Conservation (phyloP, 1,284 basidiomycete species). For the Cryptococcus sp. region DNA sequence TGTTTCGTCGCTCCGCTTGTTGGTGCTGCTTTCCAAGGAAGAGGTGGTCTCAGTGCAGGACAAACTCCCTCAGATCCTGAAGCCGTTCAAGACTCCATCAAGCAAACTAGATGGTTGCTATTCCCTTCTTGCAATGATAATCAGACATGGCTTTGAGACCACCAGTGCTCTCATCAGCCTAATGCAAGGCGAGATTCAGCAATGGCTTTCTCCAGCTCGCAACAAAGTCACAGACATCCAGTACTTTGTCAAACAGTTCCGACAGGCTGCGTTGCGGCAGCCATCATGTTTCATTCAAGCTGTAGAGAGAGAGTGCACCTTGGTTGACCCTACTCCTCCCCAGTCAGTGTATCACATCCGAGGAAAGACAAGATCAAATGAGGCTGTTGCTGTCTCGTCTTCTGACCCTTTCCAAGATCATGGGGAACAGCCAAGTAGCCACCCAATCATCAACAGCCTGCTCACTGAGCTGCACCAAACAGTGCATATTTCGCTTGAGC, state of each 20-base stretch:
- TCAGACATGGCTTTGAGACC: slow-evolving; percentile 89
- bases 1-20: slow-evolving; percentile 70
- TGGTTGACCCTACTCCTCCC: slow-evolving; percentile 63
- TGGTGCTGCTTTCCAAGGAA: slow-evolving; percentile 73
- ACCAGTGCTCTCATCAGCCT: slow-evolving; percentile 61
- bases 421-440: slow-evolving; percentile 12
- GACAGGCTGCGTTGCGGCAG: slow-evolving; percentile 78
- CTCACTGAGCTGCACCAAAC: slow-evolving; percentile 31
- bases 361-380: slow-evolving; percentile 41
- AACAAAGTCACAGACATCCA: slow-evolving; percentile 67
- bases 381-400: background rate
- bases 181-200: slow-evolving; percentile 78
- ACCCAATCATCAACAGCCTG: slow-evolving; percentile 33
- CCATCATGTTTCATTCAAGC: slow-evolving; percentile 72
- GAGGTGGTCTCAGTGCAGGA: too few species aligned
- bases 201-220: slow-evolving; percentile 68
- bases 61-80: slow-evolving; percentile 39
- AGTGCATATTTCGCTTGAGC: slow-evolving; percentile 5
- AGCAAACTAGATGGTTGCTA: slow-evolving; percentile 59
- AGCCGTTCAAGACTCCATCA: slow-evolving; percentile 49
- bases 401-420: slow-evolving; percentile 55
- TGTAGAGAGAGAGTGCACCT: slow-evolving; percentile 65
- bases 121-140: slow-evolving; percentile 77
- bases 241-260: slow-evolving; percentile 72
- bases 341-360: slow-evolving; percentile 61